A percentile compares a stretch with the other conserved stretches of the same genome.
Evolutionary conservation across 306 rosid species (phyloP).

Genomic region (Corylus americana): DNA sequence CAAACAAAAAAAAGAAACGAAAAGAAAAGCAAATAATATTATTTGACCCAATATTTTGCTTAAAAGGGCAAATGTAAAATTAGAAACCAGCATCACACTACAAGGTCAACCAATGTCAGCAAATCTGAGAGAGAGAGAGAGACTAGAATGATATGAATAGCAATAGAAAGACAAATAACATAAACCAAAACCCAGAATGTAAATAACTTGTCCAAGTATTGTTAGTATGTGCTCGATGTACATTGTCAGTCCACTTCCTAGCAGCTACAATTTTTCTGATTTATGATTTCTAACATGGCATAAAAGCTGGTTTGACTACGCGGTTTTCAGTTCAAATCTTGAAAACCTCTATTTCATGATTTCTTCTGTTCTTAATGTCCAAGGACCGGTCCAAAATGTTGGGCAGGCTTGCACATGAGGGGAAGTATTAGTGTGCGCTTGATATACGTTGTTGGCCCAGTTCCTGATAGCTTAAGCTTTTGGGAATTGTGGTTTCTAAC

Average conservation of each 20-base stretch:
- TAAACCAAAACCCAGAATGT: not conserved
- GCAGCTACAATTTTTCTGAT: not conserved
- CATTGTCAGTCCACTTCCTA: not conserved
- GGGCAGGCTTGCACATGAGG: not conserved
- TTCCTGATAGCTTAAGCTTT: not conserved
- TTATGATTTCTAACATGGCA: not conserved
- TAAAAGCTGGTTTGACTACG: not conserved
- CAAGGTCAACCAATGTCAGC: not conserved
- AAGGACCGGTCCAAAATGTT: not conserved
- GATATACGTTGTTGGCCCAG: not conserved
- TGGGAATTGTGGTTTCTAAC: not conserved
- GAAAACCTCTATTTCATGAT: not conserved
- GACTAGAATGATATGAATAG: not conserved
- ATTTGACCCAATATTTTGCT: slow-evolving; percentile 10
- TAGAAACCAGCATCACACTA: not conserved
- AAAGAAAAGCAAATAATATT: slow-evolving; percentile 18
- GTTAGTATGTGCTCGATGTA: not conserved
- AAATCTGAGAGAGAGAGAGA: not conserved
- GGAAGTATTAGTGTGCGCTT: not conserved
- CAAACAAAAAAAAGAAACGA: slow-evolving; percentile 23
- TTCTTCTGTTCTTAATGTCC: not conserved
- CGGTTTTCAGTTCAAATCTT: not conserved
- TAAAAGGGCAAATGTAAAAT: slow-evolving; percentile 1
- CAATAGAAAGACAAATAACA: not conserved
- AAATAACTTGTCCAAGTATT: not conserved